Conservation (phyloP, 306 rosid species). For the Lablab purpureus region DNA sequence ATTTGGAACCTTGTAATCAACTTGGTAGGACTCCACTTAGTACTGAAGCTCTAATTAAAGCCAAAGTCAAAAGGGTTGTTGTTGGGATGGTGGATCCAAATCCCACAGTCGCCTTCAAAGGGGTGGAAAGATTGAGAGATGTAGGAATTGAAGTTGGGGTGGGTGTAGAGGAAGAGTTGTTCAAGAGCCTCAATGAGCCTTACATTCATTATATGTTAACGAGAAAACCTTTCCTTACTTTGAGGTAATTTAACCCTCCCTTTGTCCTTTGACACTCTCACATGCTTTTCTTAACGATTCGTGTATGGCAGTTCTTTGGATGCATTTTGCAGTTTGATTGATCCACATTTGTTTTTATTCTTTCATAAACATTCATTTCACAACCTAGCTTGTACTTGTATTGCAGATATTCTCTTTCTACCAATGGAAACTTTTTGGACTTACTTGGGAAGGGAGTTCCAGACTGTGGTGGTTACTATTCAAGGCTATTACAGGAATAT, state of each 20-base stretch:
- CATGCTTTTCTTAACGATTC: conserved; percentile 3
- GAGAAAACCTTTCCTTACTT: conserved; percentile 68
- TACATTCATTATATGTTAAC: conserved; percentile 76
- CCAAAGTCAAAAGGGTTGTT: conserved; percentile 81
- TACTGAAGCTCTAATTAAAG: conserved; percentile 81
- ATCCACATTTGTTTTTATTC: conserved; percentile 7
- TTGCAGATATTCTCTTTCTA: conserved; percentile 82
- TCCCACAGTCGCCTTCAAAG: conserved; percentile 84
- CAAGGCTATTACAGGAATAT: conserved; percentile 73
- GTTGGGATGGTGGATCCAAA: conserved; percentile 97
- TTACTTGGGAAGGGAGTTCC: conserved; percentile 71
- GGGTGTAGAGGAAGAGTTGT: conserved; percentile 80
- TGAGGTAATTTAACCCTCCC: conserved; percentile 63
- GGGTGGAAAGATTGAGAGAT: conserved; percentile 70
- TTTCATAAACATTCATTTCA: conserved; percentile 22
- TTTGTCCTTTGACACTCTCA: not conserved
- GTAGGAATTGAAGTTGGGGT: conserved; percentile 80
- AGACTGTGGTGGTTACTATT: conserved; percentile 77
- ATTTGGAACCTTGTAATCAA: conserved; percentile 97
- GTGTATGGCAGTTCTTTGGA: not conserved
- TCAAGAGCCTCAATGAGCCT: conserved; percentile 78
- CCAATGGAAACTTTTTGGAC: conserved; percentile 68
- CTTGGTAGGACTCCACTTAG: conserved; percentile 95
- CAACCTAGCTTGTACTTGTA: conserved; percentile 37
- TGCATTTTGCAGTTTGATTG: conserved; percentile 21